Percentiles rank a stretch among this genome's conserved stretches.
Evolutionary conservation across 306 rosid species (phyloP).

Genomic region (Dryas octopetala): DNA sequence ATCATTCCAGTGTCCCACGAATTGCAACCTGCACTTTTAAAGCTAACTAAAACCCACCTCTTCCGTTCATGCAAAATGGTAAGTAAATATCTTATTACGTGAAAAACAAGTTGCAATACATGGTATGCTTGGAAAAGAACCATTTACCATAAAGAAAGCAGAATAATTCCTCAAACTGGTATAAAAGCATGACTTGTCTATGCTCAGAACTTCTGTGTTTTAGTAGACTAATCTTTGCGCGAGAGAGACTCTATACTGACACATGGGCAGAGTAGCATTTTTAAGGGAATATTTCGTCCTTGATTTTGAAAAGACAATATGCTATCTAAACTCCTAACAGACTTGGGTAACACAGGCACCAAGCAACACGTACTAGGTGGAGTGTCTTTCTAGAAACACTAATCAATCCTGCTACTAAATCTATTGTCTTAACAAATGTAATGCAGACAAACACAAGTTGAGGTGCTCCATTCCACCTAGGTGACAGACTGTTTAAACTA

Average conservation of each 20-base stretch:
- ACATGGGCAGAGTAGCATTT: neutral
- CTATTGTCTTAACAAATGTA: neutral
- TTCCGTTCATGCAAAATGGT: neutral
- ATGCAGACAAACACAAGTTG: neutral
- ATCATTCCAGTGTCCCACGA: neutral
- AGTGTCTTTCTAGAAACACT: neutral
- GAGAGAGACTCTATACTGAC: neutral
- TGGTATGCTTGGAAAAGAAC: neutral
- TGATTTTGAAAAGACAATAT: neutral
- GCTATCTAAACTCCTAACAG: neutral
- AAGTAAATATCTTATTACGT: neutral
- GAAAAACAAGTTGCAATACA: slow-evolving; percentile 23
- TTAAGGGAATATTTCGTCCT: neutral
- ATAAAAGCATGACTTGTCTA: neutral
- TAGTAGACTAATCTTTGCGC: neutral
- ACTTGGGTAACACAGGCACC: neutral
- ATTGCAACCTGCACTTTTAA: neutral
- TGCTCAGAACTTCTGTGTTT: neutral
- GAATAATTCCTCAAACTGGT: neutral
- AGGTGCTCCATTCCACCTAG: neutral
- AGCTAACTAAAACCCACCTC: neutral
- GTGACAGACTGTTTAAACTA: neutral
- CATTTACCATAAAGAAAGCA: neutral
- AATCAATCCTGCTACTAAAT: neutral
- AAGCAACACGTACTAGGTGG: neutral